Percentiles rank a stretch among this genome's conserved stretches.
Evolutionary conservation across 306 rosid species (phyloP).

Genomic region (Pyrus betulifolia): DNA sequence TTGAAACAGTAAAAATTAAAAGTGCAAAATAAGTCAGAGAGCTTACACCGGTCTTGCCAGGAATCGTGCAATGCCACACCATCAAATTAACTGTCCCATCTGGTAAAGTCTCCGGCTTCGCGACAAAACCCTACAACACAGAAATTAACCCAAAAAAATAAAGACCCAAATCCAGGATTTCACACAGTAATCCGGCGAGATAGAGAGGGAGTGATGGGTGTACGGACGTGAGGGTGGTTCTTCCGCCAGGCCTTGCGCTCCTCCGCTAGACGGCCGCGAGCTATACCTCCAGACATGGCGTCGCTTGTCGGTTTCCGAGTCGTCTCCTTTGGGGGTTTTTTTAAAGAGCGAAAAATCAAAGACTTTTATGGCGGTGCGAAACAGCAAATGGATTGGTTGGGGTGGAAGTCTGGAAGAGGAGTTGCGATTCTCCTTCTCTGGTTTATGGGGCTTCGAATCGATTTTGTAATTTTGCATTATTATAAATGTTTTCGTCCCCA

Average conservation of each 20-base stretch:
- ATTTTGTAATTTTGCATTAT: neutral
- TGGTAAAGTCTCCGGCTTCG: conserved; percentile 74
- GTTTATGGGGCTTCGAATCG: neutral
- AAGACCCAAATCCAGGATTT: neutral
- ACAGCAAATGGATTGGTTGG: neutral
- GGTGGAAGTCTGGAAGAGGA: neutral
- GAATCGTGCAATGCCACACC: conserved; percentile 96
- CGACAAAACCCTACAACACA: conserved; percentile 77
- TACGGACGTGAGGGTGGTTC: conserved; percentile 92
- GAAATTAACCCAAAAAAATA: neutral
- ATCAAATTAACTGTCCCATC: conserved; percentile 88
- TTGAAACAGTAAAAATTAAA: neutral
- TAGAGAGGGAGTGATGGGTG: neutral
- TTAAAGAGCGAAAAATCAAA: neutral
- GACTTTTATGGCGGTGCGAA: neutral
- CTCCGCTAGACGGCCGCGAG: conserved; percentile 91
- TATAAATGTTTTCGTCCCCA: neutral
- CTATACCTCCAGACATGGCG: conserved; percentile 53
- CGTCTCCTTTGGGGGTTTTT: neutral
- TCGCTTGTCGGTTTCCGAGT: neutral
- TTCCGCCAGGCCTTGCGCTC: conserved; percentile 92
- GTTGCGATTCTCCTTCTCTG: neutral
- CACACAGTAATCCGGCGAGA: neutral
- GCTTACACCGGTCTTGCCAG: conserved; percentile 77
- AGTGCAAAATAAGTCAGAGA: neutral